Evolutionary conservation across 345 rosid species (phyloP), one percentile per base, ranked within the genome.

Genomic region (Ricinus communis): DNA sequence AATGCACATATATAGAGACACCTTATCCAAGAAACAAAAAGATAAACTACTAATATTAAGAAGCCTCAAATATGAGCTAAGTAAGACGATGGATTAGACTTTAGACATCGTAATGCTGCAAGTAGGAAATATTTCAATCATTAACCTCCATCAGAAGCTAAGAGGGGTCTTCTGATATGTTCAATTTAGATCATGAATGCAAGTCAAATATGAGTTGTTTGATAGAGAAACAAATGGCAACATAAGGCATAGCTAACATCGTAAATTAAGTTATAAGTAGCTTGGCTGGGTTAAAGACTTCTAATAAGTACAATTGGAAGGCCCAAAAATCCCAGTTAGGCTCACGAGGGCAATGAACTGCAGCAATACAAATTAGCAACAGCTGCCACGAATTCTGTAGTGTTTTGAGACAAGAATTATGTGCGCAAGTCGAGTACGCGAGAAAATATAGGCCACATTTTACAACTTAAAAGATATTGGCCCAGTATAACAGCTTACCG

Each of bases 401-500:
- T 6, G 22, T 7, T 15, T 58, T 58, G 2, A 58, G 31, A 15
- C 22, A 58, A 57, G n/a, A 57, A 25, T 31, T 58, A 9, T 43
- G 11, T 11, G 8, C 5, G 1, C 47, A 43, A 12, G 14, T 43
- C 14, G 8, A 43, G 14, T 12, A 8, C 12, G 14, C 13, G 8
- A 43, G 14, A 43, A 8, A 43, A 43, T 12, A 8, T 43, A 43
- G 47, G 13, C 47, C 14, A 8, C 47, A 43, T 8, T n/a, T 43
- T 8, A 43, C 13, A 43, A 43, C 47, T 43, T 43, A 4, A 43
- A 43, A 43, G 47, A 12, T 33, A 4, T 43, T 43, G 4, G 47
- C 8, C 43, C 47, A 43, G 47, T 43, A 43, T 43, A 43, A 43
- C 25, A 62, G 63, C 86, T 90, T 77, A 90, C 93, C 96, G 19